A percentile compares a stretch with the other conserved stretches of the same genome.
These are phyloP conservation scores for Annulohypoxylon bovei DNA, from an alignment of 495 filamentous ascomycete genomes.

Conservation along the genomic window DNA sequence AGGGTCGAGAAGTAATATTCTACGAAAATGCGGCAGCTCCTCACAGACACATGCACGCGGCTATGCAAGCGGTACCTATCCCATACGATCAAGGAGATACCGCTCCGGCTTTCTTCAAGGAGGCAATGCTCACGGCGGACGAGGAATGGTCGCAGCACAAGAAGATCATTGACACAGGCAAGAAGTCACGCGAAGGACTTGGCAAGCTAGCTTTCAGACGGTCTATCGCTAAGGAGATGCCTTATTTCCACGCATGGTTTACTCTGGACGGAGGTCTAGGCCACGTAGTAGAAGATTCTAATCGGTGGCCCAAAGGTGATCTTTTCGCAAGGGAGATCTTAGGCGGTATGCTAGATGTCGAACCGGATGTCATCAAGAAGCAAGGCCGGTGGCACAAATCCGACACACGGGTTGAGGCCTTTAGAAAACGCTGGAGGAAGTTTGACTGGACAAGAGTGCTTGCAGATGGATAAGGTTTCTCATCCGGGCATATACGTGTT, in stretches of 20 bases:
- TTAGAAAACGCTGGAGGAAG: slow-evolving; percentile 86
- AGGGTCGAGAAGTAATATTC: slow-evolving; percentile 91
- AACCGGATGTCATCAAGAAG: slow-evolving; percentile 84
- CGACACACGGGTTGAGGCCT: slow-evolving; percentile 79
- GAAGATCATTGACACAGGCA: slow-evolving; percentile 89
- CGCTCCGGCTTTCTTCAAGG: slow-evolving; percentile 93
- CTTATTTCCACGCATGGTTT: slow-evolving; percentile 99
- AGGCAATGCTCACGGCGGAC: slow-evolving; percentile 87
- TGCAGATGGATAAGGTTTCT: slow-evolving; percentile 47
- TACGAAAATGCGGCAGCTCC: slow-evolving; percentile 95
- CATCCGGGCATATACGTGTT: neutral
- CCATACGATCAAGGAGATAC: slow-evolving; percentile 88
- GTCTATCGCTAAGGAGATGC: slow-evolving; percentile 93
- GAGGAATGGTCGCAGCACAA: slow-evolving; percentile 96
- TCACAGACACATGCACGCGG: slow-evolving; percentile 81
- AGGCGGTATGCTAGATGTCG: slow-evolving; percentile 91
- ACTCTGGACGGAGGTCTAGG: slow-evolving; percentile 89
- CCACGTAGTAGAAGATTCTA: slow-evolving; percentile 89
- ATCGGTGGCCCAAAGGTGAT: slow-evolving; percentile 91
- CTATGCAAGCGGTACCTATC: slow-evolving; percentile 86
- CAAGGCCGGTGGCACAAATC: slow-evolving; percentile 88
- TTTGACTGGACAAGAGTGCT: slow-evolving; percentile 96
- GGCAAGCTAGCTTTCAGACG: slow-evolving; percentile 86
- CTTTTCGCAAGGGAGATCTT: slow-evolving; percentile 92
- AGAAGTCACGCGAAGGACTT: slow-evolving; percentile 69